Evolutionary conservation across 352 stramenopile genomes (phyloP).

Genomic region (Pseudoperonospora humuli): DNA sequence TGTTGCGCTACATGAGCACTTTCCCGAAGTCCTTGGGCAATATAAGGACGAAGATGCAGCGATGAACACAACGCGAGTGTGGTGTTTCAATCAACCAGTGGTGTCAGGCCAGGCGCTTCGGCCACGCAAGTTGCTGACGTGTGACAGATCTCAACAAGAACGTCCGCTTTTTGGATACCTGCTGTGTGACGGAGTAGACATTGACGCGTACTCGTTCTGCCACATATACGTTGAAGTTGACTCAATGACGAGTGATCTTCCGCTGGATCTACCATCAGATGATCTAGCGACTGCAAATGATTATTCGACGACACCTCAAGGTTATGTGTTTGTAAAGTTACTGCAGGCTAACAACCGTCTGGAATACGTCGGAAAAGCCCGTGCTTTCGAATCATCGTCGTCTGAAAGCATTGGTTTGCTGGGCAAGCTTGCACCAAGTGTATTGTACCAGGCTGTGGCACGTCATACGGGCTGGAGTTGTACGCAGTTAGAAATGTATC

Average conservation of each 20-base stretch:
- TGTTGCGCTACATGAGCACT: constrained; percentile 23
- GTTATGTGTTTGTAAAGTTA: constrained; percentile 56
- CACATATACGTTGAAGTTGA: constrained; percentile 62
- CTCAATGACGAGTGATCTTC: constrained; percentile 20
- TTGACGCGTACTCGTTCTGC: constrained; percentile 78
- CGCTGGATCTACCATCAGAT: constrained; percentile 20
- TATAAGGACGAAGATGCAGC: constrained; percentile 22
- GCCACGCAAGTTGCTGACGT: constrained; percentile 58
- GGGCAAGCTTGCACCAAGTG: constrained; percentile 22
- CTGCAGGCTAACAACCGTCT: constrained; percentile 14
- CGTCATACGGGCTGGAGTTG: constrained; percentile 30
- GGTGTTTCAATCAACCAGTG: constrained; percentile 76
- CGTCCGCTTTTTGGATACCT: constrained; percentile 59
- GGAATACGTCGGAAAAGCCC: constrained; percentile 35
- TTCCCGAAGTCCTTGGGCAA: constrained; percentile 19
- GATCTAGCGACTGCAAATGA: constrained; percentile 4
- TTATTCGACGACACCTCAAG: background rate
- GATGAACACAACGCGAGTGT: constrained; percentile 28
- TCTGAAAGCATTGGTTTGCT: constrained; percentile 1
- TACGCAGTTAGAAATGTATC: constrained; percentile 50
- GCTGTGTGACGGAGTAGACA: constrained; percentile 70
- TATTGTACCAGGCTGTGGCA: constrained; percentile 44
- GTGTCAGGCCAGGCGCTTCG: constrained; percentile 65
- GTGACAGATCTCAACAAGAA: constrained; percentile 26
- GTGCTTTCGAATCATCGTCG: constrained; percentile 26